Evolutionary conservation across 495 filamentous ascomycete species (phyloP).

Genomic region (Platismatia glauca): DNA sequence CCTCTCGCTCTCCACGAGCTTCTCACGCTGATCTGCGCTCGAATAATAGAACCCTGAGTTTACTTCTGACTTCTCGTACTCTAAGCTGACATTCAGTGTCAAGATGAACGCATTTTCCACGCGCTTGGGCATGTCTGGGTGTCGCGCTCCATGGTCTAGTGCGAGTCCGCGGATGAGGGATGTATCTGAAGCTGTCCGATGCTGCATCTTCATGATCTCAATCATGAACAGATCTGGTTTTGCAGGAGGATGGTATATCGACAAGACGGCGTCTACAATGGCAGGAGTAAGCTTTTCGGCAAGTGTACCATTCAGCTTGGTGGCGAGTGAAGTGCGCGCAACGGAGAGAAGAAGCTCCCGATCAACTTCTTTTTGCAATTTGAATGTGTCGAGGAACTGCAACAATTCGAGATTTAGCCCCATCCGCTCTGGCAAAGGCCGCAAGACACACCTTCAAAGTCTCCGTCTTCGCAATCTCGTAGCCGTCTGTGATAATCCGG

Average conservation of each 20-base stretch:
- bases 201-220: conserved; percentile 99
- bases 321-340: conserved; percentile 87
- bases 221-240: conserved; percentile 99
- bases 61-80: conserved; percentile 99
- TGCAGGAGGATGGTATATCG: conserved; percentile 79
- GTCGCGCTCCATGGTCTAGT: conserved; percentile 89
- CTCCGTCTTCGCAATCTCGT: conserved; percentile 92
- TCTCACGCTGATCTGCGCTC: conserved; percentile 89
- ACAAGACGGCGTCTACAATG: conserved; percentile 90
- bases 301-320: conserved; percentile 80
- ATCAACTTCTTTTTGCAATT: conserved; percentile 76
- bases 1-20: conserved; percentile 94
- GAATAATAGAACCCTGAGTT: conserved; percentile 99
- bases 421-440: neutral
- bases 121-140: conserved; percentile 96
- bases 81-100: conserved; percentile 89
- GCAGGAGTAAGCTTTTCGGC: conserved; percentile 85
- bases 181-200: conserved; percentile 90
- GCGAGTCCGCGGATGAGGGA: conserved; percentile 89
- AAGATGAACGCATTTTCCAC: conserved; percentile 94
- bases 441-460: conserved; percentile 61
- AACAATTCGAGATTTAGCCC: conserved; percentile 9
- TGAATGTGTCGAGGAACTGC: conserved; percentile 91
- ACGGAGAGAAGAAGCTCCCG: conserved; percentile 90
- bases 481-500: conserved; percentile 93